These are phyloP conservation scores for Ascosphaera acerosa DNA, from an alignment of 2,329 filamentous ascomycete genomes.

Conservation along the genomic window DNA sequence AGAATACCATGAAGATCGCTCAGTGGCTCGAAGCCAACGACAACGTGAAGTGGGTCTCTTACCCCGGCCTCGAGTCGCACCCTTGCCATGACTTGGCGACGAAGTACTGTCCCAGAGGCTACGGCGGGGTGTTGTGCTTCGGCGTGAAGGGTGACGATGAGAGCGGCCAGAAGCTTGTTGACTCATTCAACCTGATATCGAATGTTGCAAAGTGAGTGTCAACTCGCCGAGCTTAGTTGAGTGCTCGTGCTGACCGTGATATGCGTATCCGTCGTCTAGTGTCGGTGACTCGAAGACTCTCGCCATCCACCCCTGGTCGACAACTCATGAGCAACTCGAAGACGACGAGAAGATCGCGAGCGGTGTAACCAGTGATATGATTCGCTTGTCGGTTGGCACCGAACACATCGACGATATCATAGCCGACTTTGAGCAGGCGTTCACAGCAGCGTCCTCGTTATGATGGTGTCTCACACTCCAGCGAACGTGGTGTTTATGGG, in stretches of 20 bases:
- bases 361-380: conserved; percentile 69
- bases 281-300: conserved; percentile 89
- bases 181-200: conserved; percentile 82
- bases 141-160: conserved; percentile 69
- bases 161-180: conserved; percentile 73
- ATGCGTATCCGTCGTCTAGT: conserved; percentile 11
- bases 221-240: too few species aligned
- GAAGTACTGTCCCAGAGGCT: conserved; percentile 64
- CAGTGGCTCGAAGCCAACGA: conserved; percentile 60
- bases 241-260: too few species aligned
- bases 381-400: conserved; percentile 83
- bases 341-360: conserved; percentile 58
- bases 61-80: conserved; percentile 68
- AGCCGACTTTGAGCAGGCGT: conserved; percentile 79
- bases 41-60: conserved; percentile 80
- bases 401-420: conserved; percentile 98
- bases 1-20: conserved; percentile 58
- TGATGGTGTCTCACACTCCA: too few species aligned
- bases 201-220: conserved; percentile 56
- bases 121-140: conserved; percentile 76
- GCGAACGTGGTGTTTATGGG: too few species aligned
- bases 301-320: conserved; percentile 86
- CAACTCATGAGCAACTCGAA: conserved; percentile 76
- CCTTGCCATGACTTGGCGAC: conserved; percentile 55
- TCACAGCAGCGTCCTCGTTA: too few species aligned